Evolutionary conservation across 108 stramenopile species (phyloP).

Genomic region (Parmales sp.): DNA sequence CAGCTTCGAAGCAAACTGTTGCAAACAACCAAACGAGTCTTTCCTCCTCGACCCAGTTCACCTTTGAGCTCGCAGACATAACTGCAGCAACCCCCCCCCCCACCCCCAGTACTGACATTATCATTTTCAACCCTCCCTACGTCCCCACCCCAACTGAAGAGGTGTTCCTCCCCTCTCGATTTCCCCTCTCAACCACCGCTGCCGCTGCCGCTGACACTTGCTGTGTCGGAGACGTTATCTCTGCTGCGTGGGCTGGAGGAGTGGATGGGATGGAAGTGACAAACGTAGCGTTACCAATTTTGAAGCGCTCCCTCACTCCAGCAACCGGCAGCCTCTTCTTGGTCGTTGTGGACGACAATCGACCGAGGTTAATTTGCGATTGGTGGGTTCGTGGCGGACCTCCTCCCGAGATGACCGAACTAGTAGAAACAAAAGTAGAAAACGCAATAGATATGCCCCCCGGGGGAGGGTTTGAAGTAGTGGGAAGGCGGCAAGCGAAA

Average conservation of each 20-base stretch:
- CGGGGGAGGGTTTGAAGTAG: not conserved
- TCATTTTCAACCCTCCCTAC: constrained; percentile 90
- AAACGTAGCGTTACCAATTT: constrained; percentile 66
- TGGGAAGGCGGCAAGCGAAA: constrained; percentile 35
- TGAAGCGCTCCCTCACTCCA: constrained; percentile 43
- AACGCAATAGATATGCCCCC: not conserved
- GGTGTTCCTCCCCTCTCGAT: constrained; percentile 30
- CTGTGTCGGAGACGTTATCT: constrained; percentile 59
- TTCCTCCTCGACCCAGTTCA: too few relatives aligned
- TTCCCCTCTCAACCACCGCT: too few relatives aligned
- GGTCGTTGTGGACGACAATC: constrained; percentile 77
- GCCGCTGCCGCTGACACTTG: too few relatives aligned
- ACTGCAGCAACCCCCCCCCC: too few relatives aligned
- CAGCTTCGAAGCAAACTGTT: too few relatives aligned
- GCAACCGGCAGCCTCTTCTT: constrained; percentile 65
- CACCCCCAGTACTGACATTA: too few relatives aligned
- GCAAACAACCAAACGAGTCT: too few relatives aligned
- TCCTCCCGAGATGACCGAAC: too few relatives aligned
- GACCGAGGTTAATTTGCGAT: constrained; percentile 29
- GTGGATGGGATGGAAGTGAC: constrained; percentile 59
- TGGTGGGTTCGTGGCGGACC: too few relatives aligned
- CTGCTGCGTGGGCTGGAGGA: constrained; percentile 84
- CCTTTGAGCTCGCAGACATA: too few relatives aligned
- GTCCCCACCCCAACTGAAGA: constrained; percentile 79
- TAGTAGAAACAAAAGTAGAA: not conserved